Evolutionary conservation across 2,329 filamentous ascomycete genomes (phyloP).

Genomic region (Trichoderma arundinaceum): DNA sequence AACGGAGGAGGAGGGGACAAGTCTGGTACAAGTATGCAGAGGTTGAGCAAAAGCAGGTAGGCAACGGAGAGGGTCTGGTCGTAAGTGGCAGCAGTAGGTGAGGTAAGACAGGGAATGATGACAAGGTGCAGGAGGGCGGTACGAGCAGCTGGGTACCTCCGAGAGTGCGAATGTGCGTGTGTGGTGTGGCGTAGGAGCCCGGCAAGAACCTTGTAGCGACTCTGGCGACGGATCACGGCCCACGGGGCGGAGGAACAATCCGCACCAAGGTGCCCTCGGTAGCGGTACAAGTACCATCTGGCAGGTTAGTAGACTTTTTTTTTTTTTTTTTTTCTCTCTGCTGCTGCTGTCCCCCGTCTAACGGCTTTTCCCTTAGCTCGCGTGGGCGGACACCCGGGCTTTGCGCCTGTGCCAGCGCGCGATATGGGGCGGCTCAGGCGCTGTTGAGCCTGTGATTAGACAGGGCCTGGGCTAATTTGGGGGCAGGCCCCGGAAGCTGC

Average conservation of each 20-base stretch:
- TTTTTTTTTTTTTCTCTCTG: background rate
- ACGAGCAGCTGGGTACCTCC: constrained; percentile 17
- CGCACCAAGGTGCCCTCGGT: background rate
- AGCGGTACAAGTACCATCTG: constrained; percentile 7
- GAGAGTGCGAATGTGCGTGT: constrained; percentile 4
- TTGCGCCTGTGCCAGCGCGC: constrained; percentile 9
- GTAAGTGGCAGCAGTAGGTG: constrained; percentile 27
- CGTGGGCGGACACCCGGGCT: constrained; percentile 22
- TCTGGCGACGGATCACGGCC: background rate
- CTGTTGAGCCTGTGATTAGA: constrained; percentile 17
- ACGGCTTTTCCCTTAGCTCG: constrained; percentile 12
- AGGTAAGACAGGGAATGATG: constrained; percentile 32
- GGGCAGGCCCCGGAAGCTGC: constrained; percentile 38
- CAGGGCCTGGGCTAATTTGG: constrained; percentile 18
- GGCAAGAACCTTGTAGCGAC: constrained; percentile 17
- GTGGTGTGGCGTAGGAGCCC: constrained; percentile 7
- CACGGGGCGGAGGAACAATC: no score
- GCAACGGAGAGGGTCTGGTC: constrained; percentile 11
- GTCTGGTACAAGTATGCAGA: constrained; percentile 27
- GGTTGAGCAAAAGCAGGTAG: constrained; percentile 7
- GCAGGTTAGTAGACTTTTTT: background rate
- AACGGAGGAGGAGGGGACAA: constrained; percentile 32
- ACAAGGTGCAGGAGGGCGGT: constrained; percentile 32
- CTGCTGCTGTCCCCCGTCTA: background rate
- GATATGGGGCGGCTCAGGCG: constrained; percentile 14